Conservation (phyloP, 306 rosid genomes). For the Leucaena leucocephala region DNA sequence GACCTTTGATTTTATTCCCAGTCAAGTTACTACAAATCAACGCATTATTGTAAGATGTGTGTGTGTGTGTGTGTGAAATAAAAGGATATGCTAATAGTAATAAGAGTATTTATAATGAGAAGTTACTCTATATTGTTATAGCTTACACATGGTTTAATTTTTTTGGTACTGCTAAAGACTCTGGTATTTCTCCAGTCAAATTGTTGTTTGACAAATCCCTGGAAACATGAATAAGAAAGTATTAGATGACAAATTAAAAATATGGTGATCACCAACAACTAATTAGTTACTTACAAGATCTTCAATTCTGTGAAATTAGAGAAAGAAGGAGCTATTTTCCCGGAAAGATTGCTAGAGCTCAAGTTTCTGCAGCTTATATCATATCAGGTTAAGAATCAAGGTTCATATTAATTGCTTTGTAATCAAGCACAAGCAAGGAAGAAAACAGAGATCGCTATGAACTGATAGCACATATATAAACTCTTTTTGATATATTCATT, state of each 20-base stretch:
- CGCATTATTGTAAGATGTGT: not conserved
- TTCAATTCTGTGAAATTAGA: not conserved
- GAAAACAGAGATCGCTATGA: not conserved
- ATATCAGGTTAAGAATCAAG: not conserved
- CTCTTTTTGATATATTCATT: not conserved
- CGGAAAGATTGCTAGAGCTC: not conserved
- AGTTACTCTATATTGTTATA: not conserved
- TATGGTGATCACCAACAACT: not conserved
- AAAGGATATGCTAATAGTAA: not conserved
- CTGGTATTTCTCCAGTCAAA: conserved; percentile 11
- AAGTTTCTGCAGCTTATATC: not conserved
- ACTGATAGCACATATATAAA: not conserved
- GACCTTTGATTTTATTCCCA: not conserved
- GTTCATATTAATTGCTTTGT: not conserved
- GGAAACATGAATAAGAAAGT: not conserved
- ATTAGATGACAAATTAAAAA: not conserved
- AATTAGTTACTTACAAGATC: not conserved
- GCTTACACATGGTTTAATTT: conserved; percentile 4
- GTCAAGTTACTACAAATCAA: not conserved
- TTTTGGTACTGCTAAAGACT: not conserved
- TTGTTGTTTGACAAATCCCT: conserved; percentile 16
- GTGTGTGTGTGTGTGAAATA: too few species aligned
- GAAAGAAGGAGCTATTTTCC: not conserved
- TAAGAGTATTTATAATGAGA: not conserved
- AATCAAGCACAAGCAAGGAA: not conserved